Conservation (phyloP, 352 stramenopile species). For the Saprolegnia diclina region DNA sequence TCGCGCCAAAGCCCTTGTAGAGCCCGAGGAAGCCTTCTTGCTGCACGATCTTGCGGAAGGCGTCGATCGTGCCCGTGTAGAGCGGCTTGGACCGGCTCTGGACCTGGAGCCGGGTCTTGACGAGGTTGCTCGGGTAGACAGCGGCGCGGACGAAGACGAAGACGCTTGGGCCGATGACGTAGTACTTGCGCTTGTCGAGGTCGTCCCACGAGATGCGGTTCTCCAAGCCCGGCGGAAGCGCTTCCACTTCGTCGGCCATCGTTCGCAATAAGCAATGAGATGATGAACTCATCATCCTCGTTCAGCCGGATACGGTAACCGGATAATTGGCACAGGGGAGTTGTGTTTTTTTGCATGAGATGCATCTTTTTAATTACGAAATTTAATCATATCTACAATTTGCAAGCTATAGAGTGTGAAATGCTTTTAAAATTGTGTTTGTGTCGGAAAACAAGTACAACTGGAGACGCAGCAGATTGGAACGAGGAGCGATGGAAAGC, state of each 20-base stretch:
- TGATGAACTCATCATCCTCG: background rate
- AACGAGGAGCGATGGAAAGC: too few species aligned
- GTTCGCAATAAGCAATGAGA: background rate
- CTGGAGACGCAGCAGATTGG: too few species aligned
- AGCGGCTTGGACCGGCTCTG: conserved; percentile 61
- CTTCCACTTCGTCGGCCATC: background rate
- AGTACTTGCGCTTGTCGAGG: conserved; percentile 85
- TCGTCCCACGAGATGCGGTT: conserved; percentile 87
- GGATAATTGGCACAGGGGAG: conserved; percentile 12
- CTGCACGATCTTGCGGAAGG: conserved; percentile 74
- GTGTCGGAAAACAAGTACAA: background rate
- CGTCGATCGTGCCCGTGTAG: conserved; percentile 77
- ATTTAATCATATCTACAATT: background rate
- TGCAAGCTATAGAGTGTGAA: background rate
- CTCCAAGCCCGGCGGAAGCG: conserved; percentile 23
- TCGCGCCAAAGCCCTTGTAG: conserved; percentile 86
- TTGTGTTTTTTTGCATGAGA: background rate
- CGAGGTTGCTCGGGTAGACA: conserved; percentile 83
- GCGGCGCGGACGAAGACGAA: conserved; percentile 75
- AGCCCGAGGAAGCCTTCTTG: conserved; percentile 70
- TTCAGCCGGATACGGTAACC: conserved; percentile 16
- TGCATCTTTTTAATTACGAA: background rate
- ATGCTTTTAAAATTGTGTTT: background rate
- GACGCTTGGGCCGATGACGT: conserved; percentile 71
- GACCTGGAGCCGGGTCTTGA: conserved; percentile 86